Conservation (phyloP, 176 grass and related monocot species). For the Raddia distichophylla region DNA sequence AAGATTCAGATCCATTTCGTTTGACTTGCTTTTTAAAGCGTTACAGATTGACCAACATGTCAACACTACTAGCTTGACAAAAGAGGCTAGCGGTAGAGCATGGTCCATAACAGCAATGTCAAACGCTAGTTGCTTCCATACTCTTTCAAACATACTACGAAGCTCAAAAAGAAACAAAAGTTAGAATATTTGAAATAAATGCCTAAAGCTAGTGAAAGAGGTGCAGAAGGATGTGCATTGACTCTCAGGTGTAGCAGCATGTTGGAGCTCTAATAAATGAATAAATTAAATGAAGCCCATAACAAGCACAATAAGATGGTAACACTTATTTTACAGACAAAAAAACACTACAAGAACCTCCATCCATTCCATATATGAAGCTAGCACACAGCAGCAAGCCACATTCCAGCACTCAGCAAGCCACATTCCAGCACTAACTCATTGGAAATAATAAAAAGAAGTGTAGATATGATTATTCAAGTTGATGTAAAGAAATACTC, state of each 20-base stretch:
- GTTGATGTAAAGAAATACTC: conserved; percentile 22
- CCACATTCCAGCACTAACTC: neutral
- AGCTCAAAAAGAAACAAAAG: neutral
- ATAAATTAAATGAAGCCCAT: neutral
- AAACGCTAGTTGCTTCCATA: conserved; percentile 1
- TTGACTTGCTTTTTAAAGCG: too few relatives aligned
- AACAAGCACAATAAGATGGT: neutral
- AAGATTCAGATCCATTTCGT: too few relatives aligned
- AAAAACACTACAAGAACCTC: neutral
- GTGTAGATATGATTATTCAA: conserved; percentile 7
- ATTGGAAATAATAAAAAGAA: conserved; percentile 23
- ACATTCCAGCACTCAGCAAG: neutral
- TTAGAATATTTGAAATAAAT: conserved; percentile 12
- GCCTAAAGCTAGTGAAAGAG: neutral
- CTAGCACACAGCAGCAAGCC: neutral
- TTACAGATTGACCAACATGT: conserved; percentile 18
- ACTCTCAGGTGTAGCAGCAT: neutral
- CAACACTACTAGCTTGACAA: neutral
- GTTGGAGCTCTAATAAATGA: conserved; percentile 4
- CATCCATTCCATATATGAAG: neutral
- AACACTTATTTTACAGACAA: neutral
- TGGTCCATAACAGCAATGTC: conserved; percentile 1
- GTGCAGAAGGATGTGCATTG: neutral
- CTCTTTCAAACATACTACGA: neutral
- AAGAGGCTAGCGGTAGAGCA: neutral